Evolutionary conservation across 352 stramenopile genomes (phyloP), one percentile per base, ranked within the genome.

Genomic region (Achlya hypogyna): DNA sequence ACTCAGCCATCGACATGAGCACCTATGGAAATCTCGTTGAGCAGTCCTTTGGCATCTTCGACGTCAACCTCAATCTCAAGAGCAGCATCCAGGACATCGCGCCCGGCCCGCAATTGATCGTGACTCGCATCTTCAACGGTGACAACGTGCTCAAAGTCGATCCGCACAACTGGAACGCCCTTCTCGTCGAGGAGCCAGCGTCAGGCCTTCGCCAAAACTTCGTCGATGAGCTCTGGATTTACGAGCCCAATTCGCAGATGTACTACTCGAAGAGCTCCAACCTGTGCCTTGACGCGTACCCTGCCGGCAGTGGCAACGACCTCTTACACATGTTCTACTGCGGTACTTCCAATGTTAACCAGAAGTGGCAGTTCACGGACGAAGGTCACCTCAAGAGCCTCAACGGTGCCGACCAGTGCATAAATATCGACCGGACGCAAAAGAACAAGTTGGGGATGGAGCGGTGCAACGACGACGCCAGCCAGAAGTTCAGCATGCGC

Each of bases 211-310:
- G 18, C 18, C 20, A n/a, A 18, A 62, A 47, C 20, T 51, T 62
- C 9, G 53, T 42, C 53, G 35, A 62, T 43, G 53, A 86, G 47
- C 72, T 77, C 45, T 91, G 77, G 78, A 87, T 82, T 72, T 88
- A 79, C 27, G 77, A 91, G 45, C 47, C 62, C 0, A 32, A 32
- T 12, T 86, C 79, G 10, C 65, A 75, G 31, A 70, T 77, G 32
- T 68, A 88, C 22, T 81, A 81, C 35, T 89, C 82, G 23, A 84
- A 85, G 72, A 82, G 81, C 69, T 84, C 72, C 38, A 77, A 89
- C 62, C 78, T 78, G 8, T 91, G 82, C 43, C 69, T 91, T 5
- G 79, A 87, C 51, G 79, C 79, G 9, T 87, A 82, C 62, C n/a
- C n/a, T n/a, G n/a, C n/a, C n/a, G 69, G 87, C 52, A 29, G 16